Evolutionary conservation across 192 early-diverging fungal genomes (phyloP).

Genomic region (Backusella australiensis): DNA sequence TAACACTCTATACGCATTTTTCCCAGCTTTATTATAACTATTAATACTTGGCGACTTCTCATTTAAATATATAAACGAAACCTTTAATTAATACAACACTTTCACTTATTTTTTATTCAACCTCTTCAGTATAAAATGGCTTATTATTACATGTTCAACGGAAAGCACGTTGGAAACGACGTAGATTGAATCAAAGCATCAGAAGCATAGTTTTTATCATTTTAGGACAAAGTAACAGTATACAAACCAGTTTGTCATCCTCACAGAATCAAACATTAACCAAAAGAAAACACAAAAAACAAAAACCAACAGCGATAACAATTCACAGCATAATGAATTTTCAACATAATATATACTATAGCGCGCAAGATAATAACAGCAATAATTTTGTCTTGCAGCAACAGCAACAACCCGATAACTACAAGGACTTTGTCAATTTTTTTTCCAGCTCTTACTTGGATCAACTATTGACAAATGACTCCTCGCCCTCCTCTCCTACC

Average conservation of each 20-base stretch:
- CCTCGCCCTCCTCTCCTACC: neutral
- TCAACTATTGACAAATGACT: neutral
- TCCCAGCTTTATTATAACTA: neutral
- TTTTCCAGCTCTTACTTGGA: neutral
- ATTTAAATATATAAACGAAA: neutral
- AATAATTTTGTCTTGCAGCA: neutral
- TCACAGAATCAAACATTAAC: neutral
- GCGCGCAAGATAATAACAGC: neutral
- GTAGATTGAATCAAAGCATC: neutral
- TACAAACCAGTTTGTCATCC: neutral
- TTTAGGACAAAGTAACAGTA: neutral
- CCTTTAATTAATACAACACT: neutral
- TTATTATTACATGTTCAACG: conserved; percentile 17
- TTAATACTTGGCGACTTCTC: neutral
- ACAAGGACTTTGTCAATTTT: neutral
- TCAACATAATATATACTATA: neutral
- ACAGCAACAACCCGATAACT: neutral
- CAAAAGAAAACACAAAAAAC: neutral
- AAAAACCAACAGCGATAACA: neutral
- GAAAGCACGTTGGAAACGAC: conserved; percentile 15
- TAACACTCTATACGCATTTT: neutral
- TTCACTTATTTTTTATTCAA: neutral
- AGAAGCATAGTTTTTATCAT: neutral
- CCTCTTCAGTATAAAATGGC: neutral
- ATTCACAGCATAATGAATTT: neutral